A percentile compares a stretch with the other conserved stretches of the same genome.
Conservation (phyloP, 106 monocot species). For the Allium cepa region DNA sequence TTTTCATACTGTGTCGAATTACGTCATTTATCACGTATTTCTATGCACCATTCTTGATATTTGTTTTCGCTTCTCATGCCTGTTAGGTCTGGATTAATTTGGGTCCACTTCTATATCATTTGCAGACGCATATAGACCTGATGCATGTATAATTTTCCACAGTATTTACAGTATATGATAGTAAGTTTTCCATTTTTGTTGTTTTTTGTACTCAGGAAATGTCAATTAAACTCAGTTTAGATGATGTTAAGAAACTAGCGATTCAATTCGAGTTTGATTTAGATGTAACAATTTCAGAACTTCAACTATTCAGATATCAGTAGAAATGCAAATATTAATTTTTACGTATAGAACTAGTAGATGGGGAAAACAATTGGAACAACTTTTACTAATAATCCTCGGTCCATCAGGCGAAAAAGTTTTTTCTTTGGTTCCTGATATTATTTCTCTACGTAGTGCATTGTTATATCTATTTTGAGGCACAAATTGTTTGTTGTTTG, state of each 20-base stretch:
- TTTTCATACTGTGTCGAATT: too few species aligned
- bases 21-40: too few species aligned
- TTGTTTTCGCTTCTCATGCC: neutral
- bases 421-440: too few species aligned
- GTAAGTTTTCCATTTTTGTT: neutral
- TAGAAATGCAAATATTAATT: neutral
- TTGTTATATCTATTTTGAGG: too few species aligned
- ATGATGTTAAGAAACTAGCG: constrained; percentile 80
- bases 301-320: neutral
- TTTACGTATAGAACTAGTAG: constrained; percentile 16
- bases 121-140: constrained; percentile 84
- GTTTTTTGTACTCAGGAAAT: constrained; percentile 50
- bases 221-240: constrained; percentile 92
- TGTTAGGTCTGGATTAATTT: constrained; percentile 91
- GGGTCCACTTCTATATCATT: constrained; percentile 94
- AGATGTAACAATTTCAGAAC: constrained; percentile 40
- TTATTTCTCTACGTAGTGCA: too few species aligned
- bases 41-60: neutral
- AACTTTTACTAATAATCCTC: too few species aligned
- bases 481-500: too few species aligned
- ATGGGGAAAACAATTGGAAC: constrained; percentile 74
- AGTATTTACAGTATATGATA: neutral
- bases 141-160: constrained; percentile 25
- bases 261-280: constrained; percentile 74
- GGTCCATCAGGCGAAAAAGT: too few species aligned